phyloP scores from a whole-genome alignment of 2,329 filamentous ascomycete genomes.

The Penicillium sp. region DNA sequence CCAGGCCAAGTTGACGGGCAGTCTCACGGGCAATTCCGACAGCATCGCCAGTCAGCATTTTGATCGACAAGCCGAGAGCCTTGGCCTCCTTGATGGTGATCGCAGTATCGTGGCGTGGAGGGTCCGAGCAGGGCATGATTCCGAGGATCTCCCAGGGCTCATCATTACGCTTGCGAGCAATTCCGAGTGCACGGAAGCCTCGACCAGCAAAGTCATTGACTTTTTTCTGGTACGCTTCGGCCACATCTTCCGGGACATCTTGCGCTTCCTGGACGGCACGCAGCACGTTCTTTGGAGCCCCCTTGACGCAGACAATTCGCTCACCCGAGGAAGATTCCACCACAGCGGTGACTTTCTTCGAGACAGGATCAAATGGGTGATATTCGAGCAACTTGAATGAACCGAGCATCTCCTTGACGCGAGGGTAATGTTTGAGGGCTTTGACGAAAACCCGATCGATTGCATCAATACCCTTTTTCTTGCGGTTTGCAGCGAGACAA shows the following conservation, averaged over 20 bases:
- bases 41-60: constrained; percentile 94
- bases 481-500: constrained; percentile 81
- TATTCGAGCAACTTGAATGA: constrained; percentile 83
- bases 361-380: constrained; percentile 84
- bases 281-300: constrained; percentile 79
- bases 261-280: constrained; percentile 84
- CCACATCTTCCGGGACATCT: constrained; percentile 67
- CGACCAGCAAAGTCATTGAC: constrained; percentile 85
- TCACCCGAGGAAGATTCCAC: constrained; percentile 79
- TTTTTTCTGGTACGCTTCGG: constrained; percentile 84
- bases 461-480: constrained; percentile 92
- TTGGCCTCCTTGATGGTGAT: constrained; percentile 88
- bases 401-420: constrained; percentile 70
- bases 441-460: constrained; percentile 95
- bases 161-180: constrained; percentile 80
- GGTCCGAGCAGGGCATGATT: constrained; percentile 91
- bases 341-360: constrained; percentile 82
- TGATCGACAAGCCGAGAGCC: constrained; percentile 79
- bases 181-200: constrained; percentile 90
- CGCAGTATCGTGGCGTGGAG: constrained; percentile 82
- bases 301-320: constrained; percentile 83
- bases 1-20: constrained; percentile 82
- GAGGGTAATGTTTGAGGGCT: constrained; percentile 72
- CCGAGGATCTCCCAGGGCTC: constrained; percentile 84
- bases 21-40: constrained; percentile 91